Evolutionary conservation across 164 flowering plant genomes (phyloP).

Genomic region (Aristolochia fimbriata): DNA sequence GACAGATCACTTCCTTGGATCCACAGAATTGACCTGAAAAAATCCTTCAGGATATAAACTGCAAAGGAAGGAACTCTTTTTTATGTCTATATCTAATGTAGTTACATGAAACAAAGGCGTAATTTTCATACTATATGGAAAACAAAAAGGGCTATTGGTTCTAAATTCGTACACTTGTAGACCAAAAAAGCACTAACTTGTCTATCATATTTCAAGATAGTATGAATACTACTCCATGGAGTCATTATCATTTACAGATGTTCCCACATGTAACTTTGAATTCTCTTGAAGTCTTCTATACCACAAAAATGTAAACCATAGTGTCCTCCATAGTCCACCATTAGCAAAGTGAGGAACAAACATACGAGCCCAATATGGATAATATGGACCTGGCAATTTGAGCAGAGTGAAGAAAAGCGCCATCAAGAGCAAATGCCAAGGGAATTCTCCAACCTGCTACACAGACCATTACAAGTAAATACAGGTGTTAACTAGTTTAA

Average conservation of each 20-base stretch:
- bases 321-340: slow-evolving; percentile 57
- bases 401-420: slow-evolving; percentile 56
- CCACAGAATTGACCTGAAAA: no score
- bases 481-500: no score
- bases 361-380: slow-evolving; percentile 84
- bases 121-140: background rate
- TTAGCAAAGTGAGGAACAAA: slow-evolving; percentile 85
- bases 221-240: slow-evolving; percentile 8
- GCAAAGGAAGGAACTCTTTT: background rate
- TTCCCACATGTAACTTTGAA: slow-evolving; percentile 5
- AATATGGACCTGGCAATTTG: slow-evolving; percentile 82
- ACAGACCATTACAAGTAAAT: slow-evolving; percentile 7
- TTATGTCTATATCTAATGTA: background rate
- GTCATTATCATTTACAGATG: slow-evolving; percentile 7
- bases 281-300: slow-evolving; percentile 29
- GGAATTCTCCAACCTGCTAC: slow-evolving; percentile 55
- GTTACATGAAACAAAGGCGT: background rate
- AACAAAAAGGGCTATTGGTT: slow-evolving; percentile 4
- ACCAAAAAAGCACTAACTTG: slow-evolving; percentile 2
- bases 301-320: slow-evolving; percentile 55
- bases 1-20: no score
- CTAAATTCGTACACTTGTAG: background rate
- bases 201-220: slow-evolving; percentile 1
- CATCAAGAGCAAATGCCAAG: slow-evolving; percentile 64
- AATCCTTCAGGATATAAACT: no score